Conservation (phyloP, 164 flowering plant species). For the Tetracentron sinense region DNA sequence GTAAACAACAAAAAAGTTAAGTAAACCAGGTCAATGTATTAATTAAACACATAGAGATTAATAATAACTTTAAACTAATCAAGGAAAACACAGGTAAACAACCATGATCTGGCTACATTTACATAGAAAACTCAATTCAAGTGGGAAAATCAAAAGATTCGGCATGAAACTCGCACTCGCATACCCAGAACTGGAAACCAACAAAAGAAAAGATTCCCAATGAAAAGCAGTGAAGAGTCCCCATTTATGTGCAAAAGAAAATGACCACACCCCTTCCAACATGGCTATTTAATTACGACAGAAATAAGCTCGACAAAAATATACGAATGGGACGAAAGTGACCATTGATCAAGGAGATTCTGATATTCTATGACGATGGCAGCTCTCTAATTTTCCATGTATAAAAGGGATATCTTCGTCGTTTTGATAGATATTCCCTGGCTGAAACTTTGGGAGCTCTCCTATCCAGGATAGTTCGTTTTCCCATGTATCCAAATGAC, state of each 20-base stretch:
- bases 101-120: slow-evolving; percentile 2
- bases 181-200: slow-evolving; percentile 10
- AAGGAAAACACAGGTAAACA: slow-evolving; percentile 4
- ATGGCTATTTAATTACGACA: neutral
- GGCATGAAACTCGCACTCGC: slow-evolving; percentile 13
- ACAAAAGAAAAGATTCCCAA: slow-evolving; percentile 21
- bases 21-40: slow-evolving; percentile 27
- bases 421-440: too few species aligned
- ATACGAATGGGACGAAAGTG: slow-evolving; percentile 23
- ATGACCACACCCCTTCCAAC: slow-evolving; percentile 27
- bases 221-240: slow-evolving; percentile 20
- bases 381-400: too few species aligned
- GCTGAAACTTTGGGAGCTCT: neutral
- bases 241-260: slow-evolving; percentile 24
- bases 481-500: neutral
- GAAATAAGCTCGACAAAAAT: slow-evolving; percentile 12
- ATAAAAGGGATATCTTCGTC: too few species aligned
- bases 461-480: neutral
- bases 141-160: slow-evolving; percentile 21
- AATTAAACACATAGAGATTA: neutral
- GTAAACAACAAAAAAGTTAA: slow-evolving; percentile 2
- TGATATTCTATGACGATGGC: too few species aligned
- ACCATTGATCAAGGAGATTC: slow-evolving; percentile 2
- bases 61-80: slow-evolving; percentile 12
- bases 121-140: slow-evolving; percentile 14